phyloP scores from a whole-genome alignment of 768 basidiomycete species.

The Boletus vinaceobasis region DNA sequence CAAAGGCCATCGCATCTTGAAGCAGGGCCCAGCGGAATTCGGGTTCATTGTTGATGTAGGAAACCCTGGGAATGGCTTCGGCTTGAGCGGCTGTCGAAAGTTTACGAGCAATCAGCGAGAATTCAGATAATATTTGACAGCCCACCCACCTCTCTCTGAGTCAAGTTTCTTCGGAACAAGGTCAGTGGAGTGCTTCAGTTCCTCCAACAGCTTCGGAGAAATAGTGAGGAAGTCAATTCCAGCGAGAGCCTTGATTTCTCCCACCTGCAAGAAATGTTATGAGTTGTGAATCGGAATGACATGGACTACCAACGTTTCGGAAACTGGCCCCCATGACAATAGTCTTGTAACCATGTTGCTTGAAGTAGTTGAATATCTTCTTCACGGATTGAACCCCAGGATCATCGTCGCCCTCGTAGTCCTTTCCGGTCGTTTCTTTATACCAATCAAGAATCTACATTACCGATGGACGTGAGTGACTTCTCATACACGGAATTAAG shows the following conservation, averaged over 20 bases:
- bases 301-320: slow-evolving; percentile 71
- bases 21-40: slow-evolving; percentile 92
- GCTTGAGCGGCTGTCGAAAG: slow-evolving; percentile 47
- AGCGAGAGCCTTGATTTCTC: slow-evolving; percentile 91
- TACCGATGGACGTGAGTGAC: slow-evolving; percentile 28
- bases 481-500: neutral
- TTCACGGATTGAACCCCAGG: slow-evolving; percentile 94
- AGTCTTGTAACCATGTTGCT: slow-evolving; percentile 94
- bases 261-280: slow-evolving; percentile 42
- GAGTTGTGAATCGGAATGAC: neutral
- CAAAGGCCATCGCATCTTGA: slow-evolving; percentile 91
- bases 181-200: slow-evolving; percentile 72
- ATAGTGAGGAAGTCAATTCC: slow-evolving; percentile 97
- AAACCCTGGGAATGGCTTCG: slow-evolving; percentile 70
- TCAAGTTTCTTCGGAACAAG: slow-evolving; percentile 83
- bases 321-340: slow-evolving; percentile 99
- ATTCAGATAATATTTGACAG: neutral
- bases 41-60: slow-evolving; percentile 84
- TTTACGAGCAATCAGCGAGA: neutral
- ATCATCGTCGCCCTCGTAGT: slow-evolving; percentile 85
- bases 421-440: slow-evolving; percentile 83
- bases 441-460: slow-evolving; percentile 94
- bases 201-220: slow-evolving; percentile 80
- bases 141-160: slow-evolving; percentile 48
- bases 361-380: slow-evolving; percentile 98